Evolutionary conservation across 805 yeast species (phyloP).

Genomic region (Saccharomycopsis vini): DNA sequence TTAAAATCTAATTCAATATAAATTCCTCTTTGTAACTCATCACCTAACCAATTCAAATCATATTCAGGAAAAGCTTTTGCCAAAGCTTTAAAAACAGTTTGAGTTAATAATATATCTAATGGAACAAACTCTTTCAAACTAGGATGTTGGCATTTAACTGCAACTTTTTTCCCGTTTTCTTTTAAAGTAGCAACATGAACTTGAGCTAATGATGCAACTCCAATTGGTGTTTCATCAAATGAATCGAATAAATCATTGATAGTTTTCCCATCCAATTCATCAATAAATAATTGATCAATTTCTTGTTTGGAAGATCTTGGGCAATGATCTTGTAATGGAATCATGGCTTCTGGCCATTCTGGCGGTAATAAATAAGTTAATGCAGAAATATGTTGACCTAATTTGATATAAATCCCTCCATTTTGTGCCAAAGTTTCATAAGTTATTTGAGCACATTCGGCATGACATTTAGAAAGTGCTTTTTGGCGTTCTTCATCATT

Average conservation of each 20-base stretch:
- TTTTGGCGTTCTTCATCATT: slow-evolving; percentile 34
- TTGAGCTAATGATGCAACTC: slow-evolving; percentile 94
- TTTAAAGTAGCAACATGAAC: slow-evolving; percentile 72
- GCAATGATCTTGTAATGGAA: slow-evolving; percentile 84
- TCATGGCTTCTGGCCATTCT: slow-evolving; percentile 95
- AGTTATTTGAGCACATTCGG: slow-evolving; percentile 69
- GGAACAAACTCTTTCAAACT: slow-evolving; percentile 82
- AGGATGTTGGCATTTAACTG: slow-evolving; percentile 94
- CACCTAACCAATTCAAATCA: slow-evolving; percentile 92
- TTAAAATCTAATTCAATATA: slow-evolving; percentile 85
- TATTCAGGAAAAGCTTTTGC: slow-evolving; percentile 84
- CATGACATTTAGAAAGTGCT: slow-evolving; percentile 62
- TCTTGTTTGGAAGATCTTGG: slow-evolving; percentile 71
- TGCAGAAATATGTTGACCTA: slow-evolving; percentile 92
- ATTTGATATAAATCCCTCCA: slow-evolving; percentile 88
- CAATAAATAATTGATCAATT: slow-evolving; percentile 53
- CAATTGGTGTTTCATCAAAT: slow-evolving; percentile 71
- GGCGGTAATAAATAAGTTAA: slow-evolving; percentile 82
- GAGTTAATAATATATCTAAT: slow-evolving; percentile 72
- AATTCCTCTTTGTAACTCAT: slow-evolving; percentile 79
- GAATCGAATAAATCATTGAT: slow-evolving; percentile 57
- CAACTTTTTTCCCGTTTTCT: slow-evolving; percentile 60
- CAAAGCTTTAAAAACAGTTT: slow-evolving; percentile 64
- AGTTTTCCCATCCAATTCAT: slow-evolving; percentile 49
- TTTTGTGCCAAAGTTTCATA: slow-evolving; percentile 69